Evolutionary conservation across 2,329 filamentous ascomycete genomes (phyloP), one percentile per base, ranked within the genome.

Genomic region (Colletotrichum limetticola): DNA sequence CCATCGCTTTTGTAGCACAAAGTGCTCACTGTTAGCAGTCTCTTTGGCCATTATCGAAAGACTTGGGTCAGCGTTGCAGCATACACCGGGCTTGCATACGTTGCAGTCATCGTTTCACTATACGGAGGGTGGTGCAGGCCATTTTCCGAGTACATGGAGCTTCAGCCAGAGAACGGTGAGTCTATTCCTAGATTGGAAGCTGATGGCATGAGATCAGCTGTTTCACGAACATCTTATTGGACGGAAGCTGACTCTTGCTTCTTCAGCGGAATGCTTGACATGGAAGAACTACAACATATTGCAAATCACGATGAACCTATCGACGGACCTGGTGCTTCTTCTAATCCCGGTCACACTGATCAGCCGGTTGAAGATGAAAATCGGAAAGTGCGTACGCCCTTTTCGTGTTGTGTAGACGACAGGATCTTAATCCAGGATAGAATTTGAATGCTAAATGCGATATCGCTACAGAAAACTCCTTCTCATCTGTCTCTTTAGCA

Each of bases 81-180:
- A 4, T 72, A 64, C 49, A 64, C 58, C 19, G 68, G 30, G 6
- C 37, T 68, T 6, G 35, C 72, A n/a, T 74, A 72, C 24, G 11
- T 72, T 8, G 46, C 53, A 3, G 68, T 74, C 58, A 68, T 74
- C 12, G 59, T 72, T 11, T 63, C 68, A 2, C 46, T 74, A 3
- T 74, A 74, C 11, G 68, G 68, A 22, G 72, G 72, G 5, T 72
- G 68, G 72, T 74, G 72, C 28, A 63, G 68, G 28, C 72, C 68
- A 1, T 74, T 74, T 46, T 68, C 68, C 8, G 68, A 60, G 14
- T 74, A 74, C 24, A 60, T 74, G 8, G 53, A 72, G 6, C 64
- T 74, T 2, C 8, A 30, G 11, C 72, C 71, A 26, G 28, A 19
- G 1, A 71, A 73, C 14, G 24, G 71, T 66, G 8, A 71, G 71